Percentiles rank a stretch among this genome's conserved stretches.
Evolutionary conservation across 108 stramenopile genomes (phyloP).

Genomic region (Halocafeteria seosinensis): DNA sequence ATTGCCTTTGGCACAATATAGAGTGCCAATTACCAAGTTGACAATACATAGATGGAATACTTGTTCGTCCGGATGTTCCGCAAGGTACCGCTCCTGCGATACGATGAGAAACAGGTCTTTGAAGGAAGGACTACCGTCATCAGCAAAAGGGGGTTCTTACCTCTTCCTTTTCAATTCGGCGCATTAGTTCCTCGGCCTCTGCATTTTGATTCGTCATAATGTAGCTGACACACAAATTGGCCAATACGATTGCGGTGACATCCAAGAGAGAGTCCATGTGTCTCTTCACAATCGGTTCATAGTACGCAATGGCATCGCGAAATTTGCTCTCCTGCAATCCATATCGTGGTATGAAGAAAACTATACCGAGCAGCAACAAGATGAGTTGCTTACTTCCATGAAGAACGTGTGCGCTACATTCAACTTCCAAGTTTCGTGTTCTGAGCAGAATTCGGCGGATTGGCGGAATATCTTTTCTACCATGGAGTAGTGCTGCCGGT

Average conservation of each 20-base stretch:
- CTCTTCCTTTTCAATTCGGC: constrained; percentile 51
- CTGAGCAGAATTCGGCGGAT: constrained; percentile 54
- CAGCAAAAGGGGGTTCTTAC: too few relatives aligned
- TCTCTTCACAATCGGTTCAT: constrained; percentile 48
- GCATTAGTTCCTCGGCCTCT: constrained; percentile 61
- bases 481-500: constrained; percentile 52
- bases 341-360: too few relatives aligned
- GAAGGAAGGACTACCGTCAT: too few relatives aligned
- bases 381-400: too few relatives aligned
- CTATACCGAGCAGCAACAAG: too few relatives aligned
- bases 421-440: constrained; percentile 51
- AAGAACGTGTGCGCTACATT: constrained; percentile 69
- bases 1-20: constrained; percentile 69
- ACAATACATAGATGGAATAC: constrained; percentile 63
- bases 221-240: constrained; percentile 66
- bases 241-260: constrained; percentile 59
- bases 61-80: constrained; percentile 20
- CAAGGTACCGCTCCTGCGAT: not conserved
- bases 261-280: constrained; percentile 31
- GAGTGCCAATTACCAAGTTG: constrained; percentile 65
- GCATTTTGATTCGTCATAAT: constrained; percentile 66
- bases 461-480: constrained; percentile 57
- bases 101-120: too few relatives aligned
- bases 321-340: constrained; percentile 51
- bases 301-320: constrained; percentile 58